These are phyloP conservation scores for Tephrocybe sp. DNA, from an alignment of 768 basidiomycete species.

Conservation along the genomic window DNA sequence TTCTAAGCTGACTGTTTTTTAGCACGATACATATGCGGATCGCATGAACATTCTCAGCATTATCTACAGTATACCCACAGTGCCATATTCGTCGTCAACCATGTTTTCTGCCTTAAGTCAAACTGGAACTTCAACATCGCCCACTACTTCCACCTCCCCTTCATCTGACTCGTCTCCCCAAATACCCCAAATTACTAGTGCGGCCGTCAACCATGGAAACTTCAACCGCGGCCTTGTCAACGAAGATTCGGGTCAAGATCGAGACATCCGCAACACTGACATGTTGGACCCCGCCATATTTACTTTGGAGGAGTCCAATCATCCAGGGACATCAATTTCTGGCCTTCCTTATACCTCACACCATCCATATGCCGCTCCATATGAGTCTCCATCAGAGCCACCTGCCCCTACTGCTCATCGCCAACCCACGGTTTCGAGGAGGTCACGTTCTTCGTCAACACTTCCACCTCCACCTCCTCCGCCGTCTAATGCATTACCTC, in stretches of 20 bases:
- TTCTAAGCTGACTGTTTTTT: constrained; percentile 8
- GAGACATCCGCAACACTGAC: constrained; percentile 36
- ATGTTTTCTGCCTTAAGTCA: constrained; percentile 35
- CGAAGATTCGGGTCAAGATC: constrained; percentile 21
- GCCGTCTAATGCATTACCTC: constrained; percentile 58
- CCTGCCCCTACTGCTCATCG: constrained; percentile 28
- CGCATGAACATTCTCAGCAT: constrained; percentile 90
- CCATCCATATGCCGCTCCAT: constrained; percentile 55
- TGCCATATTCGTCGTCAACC: constrained; percentile 61
- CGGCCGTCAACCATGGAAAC: constrained; percentile 36
- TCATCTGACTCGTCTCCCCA: constrained; percentile 47
- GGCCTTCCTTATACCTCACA: constrained; percentile 30
- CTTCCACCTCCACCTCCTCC: constrained; percentile 68
- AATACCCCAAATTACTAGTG: constrained; percentile 34
- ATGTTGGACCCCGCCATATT: constrained; percentile 49
- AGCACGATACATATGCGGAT: constrained; percentile 96
- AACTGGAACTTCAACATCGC: constrained; percentile 20
- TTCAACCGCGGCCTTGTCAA: constrained; percentile 22
- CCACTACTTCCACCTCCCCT: constrained; percentile 44
- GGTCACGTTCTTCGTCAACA: constrained; percentile 52
- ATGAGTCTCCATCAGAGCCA: constrained; percentile 34
- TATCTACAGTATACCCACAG: constrained; percentile 82
- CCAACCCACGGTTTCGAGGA: constrained; percentile 36
- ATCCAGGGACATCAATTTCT: constrained; percentile 25
- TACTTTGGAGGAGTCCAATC: constrained; percentile 33